These are phyloP conservation scores for Scheffersomyces cryptocercus DNA, from an alignment of 1,139 yeast genomes.

Conservation along the genomic window DNA sequence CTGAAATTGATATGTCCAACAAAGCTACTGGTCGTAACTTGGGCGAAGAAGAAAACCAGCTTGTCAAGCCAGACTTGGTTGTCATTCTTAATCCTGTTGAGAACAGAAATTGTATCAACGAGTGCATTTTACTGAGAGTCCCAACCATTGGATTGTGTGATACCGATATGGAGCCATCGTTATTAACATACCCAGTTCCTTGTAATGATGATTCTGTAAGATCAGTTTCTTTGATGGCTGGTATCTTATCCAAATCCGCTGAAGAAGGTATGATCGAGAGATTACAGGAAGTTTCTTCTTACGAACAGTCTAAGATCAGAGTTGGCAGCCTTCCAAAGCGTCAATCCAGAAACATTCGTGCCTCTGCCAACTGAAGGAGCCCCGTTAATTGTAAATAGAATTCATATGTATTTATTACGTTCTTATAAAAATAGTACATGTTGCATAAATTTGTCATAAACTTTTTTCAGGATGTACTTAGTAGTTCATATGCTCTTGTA, in stretches of 20 bases:
- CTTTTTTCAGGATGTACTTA: not conserved
- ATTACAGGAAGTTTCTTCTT: slow-evolving; percentile 35
- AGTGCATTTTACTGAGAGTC: slow-evolving; percentile 78
- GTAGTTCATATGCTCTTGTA: slow-evolving; percentile 4
- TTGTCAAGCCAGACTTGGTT: slow-evolving; percentile 85
- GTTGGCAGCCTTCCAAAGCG: not conserved
- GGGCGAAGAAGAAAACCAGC: slow-evolving; percentile 41
- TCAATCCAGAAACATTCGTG: not conserved
- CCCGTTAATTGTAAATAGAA: slow-evolving; percentile 1
- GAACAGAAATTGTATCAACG: slow-evolving; percentile 76
- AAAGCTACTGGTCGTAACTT: slow-evolving; percentile 58
- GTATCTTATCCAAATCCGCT: slow-evolving; percentile 85
- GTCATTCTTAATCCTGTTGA: slow-evolving; percentile 88
- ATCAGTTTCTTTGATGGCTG: slow-evolving; percentile 74
- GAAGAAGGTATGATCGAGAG: slow-evolving; percentile 70
- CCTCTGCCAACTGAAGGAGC: too few species aligned
- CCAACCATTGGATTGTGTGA: slow-evolving; percentile 95
- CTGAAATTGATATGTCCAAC: slow-evolving; percentile 43
- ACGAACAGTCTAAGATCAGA: slow-evolving; percentile 17
- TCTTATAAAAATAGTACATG: too few species aligned
- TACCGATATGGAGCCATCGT: slow-evolving; percentile 87
- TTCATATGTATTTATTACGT: too few species aligned
- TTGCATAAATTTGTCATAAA: too few species aligned
- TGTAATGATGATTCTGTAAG: slow-evolving; percentile 94
- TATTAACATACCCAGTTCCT: slow-evolving; percentile 92